A percentile compares a stretch with the other conserved stretches of the same genome.
Evolutionary conservation across 169 alveolate genomes (phyloP).

Genomic region (Plasmodium gallinaceum): DNA sequence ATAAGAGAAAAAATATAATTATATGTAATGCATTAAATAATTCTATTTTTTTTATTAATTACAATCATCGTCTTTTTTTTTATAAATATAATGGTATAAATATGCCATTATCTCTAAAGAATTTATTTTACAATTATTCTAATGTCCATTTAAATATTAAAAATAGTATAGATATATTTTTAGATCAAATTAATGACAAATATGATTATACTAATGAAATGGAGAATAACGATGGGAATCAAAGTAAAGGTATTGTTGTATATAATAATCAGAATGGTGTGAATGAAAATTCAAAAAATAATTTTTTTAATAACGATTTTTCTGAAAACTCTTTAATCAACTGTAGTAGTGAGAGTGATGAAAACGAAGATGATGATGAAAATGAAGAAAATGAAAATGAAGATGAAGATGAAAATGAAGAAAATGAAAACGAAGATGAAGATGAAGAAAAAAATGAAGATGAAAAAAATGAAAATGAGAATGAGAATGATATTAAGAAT

Average conservation of each 20-base stretch:
- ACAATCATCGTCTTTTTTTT: conserved; percentile 52
- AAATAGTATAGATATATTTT: conserved; percentile 25
- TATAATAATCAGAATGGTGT: background rate
- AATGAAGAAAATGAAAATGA: background rate
- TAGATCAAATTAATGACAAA: conserved; percentile 4
- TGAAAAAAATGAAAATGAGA: background rate
- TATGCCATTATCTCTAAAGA: conserved; percentile 43
- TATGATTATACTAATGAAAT: conserved; percentile 7
- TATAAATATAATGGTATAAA: conserved; percentile 26
- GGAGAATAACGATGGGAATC: too few relatives aligned
- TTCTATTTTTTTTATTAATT: conserved; percentile 14
- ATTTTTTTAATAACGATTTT: background rate
- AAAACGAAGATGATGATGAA: background rate
- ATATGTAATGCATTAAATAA: conserved; percentile 41
- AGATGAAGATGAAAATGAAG: background rate
- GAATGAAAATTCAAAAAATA: background rate
- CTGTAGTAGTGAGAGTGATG: background rate
- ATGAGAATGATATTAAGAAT: background rate
- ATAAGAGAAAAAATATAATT: conserved; percentile 29
- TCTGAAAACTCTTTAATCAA: background rate
- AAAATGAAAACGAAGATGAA: too few relatives aligned
- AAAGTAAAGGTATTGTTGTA: background rate
- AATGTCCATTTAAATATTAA: background rate
- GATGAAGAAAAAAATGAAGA: too few relatives aligned
- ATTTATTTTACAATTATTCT: conserved; percentile 23